Evolutionary conservation across 495 filamentous ascomycete species (phyloP).

Genomic region (Hapsidospora chrysogenum): DNA sequence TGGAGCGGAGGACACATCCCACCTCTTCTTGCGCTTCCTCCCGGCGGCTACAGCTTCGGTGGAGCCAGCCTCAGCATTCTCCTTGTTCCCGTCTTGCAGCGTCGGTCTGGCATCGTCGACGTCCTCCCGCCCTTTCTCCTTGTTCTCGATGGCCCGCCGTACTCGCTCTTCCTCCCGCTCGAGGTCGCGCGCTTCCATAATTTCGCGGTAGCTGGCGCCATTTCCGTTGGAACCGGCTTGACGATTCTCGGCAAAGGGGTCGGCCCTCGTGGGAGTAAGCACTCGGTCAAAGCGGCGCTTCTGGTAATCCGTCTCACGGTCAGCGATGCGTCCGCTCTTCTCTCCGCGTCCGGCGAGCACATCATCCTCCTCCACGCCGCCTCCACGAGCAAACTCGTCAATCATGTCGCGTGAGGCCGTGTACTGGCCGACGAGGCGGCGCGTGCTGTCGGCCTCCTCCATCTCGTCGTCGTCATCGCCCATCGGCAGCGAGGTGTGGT

Average conservation of each 20-base stretch:
- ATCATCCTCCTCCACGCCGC: conserved; percentile 82
- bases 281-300: conserved; percentile 82
- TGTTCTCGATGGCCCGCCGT: conserved; percentile 61
- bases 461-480: conserved; percentile 78
- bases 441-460: conserved; percentile 53
- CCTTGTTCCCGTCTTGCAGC: conserved; percentile 53
- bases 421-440: conserved; percentile 87
- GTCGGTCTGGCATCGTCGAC: conserved; percentile 51
- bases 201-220: conserved; percentile 61
- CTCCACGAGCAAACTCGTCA: conserved; percentile 80
- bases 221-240: conserved; percentile 48
- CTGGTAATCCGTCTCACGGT: conserved; percentile 94
- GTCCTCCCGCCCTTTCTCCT: conserved; percentile 29
- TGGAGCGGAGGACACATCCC: conserved; percentile 55
- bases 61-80: conserved; percentile 53
- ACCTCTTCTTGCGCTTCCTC: conserved; percentile 81
- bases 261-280: conserved; percentile 74
- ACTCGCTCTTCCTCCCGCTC: conserved; percentile 93
- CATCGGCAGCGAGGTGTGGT: conserved; percentile 74
- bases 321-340: conserved; percentile 74
- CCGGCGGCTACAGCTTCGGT: conserved; percentile 44
- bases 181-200: conserved; percentile 81
- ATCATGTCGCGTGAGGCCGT: conserved; percentile 83
- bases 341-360: conserved; percentile 66
- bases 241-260: conserved; percentile 67